Evolutionary conservation across 805 yeast genomes (phyloP), one percentile per base, ranked within the genome.

Genomic region (Zygosaccharomyces bisporus): DNA sequence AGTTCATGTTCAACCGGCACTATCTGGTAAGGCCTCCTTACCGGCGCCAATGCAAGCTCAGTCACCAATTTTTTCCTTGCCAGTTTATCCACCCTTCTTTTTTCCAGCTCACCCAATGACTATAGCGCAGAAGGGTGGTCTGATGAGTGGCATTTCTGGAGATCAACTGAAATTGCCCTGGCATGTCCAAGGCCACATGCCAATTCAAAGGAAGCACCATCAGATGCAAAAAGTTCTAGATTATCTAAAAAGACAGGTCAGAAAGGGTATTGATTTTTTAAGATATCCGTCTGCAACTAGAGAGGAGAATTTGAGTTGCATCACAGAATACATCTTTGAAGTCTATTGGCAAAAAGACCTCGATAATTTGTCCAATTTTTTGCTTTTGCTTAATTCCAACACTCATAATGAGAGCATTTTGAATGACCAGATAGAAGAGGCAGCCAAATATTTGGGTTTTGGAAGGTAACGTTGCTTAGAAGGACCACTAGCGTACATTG

Each of bases 301-400:
- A 44, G 60, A 62, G 10, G 55, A 50, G n/a, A 67, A 62, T 41
- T 38, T 68, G 35, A 50, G 42, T 10, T 56, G 61, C 23, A 59
- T 71, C 29, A 40, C 66, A 7, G 64, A 64, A n/a, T 67, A 66
- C 45, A 60, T 71, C 33, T 46, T 68, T 34, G 68, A 68, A 21
- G 60, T 61, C 0, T 65, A 56, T 42, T 70, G 72, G 69, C 45
- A 50, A 10, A 58, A 61, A n/a, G 63, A 71, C 41, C 19, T 53
- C 3, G 44, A 44, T 19, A 46, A 49, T 8, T 44, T 63, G 25
- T 38, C 55, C 6, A 48, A 45, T 4, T 58, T 60, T 45, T 32
- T 63, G 27, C 48, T 52, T 25, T 30, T 53, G 10, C 34, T 54
- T 37, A 52, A 47, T 30, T 32, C 56, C 3, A 54, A 53, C 29